Evolutionary conservation across 352 stramenopile genomes (phyloP).

Genomic region (Aphanomyces invadans): DNA sequence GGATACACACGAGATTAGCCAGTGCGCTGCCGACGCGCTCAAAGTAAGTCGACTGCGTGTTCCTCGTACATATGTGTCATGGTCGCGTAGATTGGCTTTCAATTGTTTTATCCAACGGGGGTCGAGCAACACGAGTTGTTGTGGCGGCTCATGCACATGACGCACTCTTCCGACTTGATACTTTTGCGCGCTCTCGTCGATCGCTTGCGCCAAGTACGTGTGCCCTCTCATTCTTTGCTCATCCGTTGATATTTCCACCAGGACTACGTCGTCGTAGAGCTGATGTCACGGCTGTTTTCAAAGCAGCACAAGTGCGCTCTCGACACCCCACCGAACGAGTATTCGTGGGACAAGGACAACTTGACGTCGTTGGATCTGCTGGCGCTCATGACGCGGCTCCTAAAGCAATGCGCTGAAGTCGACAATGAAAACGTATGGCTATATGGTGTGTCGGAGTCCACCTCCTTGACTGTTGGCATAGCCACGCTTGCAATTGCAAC

Average conservation of each 20-base stretch:
- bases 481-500: conserved; percentile 5
- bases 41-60: conserved; percentile 30
- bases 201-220: conserved; percentile 29
- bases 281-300: conserved; percentile 26
- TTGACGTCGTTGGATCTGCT: conserved; percentile 1
- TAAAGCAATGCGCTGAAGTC: conserved; percentile 1
- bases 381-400: background rate
- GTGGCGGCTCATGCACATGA: conserved; percentile 25
- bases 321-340: background rate
- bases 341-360: background rate
- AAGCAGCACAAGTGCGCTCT: conserved; percentile 1
- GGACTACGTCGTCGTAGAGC: conserved; percentile 28
- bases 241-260: too few species aligned
- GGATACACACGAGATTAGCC: conserved; percentile 27
- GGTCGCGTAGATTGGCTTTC: conserved; percentile 39
- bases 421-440: background rate
- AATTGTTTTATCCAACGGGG: conserved; percentile 36
- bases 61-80: background rate
- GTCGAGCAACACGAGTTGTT: conserved; percentile 24
- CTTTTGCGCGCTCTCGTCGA: conserved; percentile 28
- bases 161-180: conserved; percentile 7
- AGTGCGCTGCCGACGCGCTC: conserved; percentile 37
- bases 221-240: too few species aligned
- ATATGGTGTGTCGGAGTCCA: background rate
- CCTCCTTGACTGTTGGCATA: background rate